A percentile compares a stretch with the other conserved stretches of the same genome.
Evolutionary conservation across 345 rosid species (phyloP).

Genomic region (Excoecaria cochinchinensis): DNA sequence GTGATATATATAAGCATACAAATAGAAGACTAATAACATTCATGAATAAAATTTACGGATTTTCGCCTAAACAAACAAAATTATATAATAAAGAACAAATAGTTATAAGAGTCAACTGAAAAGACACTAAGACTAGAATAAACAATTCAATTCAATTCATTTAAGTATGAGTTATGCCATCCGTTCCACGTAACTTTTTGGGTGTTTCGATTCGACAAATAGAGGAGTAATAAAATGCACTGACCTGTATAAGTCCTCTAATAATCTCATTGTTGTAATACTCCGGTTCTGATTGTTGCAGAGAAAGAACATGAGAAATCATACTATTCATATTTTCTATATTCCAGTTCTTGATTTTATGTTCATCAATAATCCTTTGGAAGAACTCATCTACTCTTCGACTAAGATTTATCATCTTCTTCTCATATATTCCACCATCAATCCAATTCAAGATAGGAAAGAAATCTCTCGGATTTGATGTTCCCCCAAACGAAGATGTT

Average conservation of each 20-base stretch:
- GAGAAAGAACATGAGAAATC: neutral
- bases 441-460: neutral
- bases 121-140: no score
- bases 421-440: neutral
- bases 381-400: neutral
- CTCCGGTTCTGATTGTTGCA: neutral
- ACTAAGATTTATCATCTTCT: no score
- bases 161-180: no score
- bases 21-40: no score
- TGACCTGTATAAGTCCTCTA: neutral
- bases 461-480: neutral
- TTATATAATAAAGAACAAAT: no score
- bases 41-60: no score
- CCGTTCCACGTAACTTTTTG: no score
- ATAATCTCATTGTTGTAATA: neutral
- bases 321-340: neutral
- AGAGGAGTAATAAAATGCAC: neutral
- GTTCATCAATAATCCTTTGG: neutral
- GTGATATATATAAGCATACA: no score
- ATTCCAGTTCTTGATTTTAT: neutral
- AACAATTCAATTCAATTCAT: no score
- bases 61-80: no score
- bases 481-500: neutral
- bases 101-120: no score
- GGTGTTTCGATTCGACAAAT: no score